These are phyloP conservation scores for Ustulina deusta DNA, from an alignment of 2,329 filamentous ascomycete genomes.

Conservation along the genomic window DNA sequence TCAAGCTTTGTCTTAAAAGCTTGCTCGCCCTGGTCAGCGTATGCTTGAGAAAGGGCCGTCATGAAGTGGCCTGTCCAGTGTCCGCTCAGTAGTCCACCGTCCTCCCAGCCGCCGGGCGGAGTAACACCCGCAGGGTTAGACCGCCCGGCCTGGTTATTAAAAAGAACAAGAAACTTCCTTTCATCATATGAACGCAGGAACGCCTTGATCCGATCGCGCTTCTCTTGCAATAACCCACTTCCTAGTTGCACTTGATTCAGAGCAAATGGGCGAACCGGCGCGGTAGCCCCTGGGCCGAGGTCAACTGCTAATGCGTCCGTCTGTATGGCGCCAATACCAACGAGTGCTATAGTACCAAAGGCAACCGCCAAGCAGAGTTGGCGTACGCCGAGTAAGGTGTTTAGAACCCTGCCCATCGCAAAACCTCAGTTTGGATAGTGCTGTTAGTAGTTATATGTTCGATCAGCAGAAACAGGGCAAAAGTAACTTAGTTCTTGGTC, in stretches of 20 bases:
- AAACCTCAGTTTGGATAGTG: not conserved
- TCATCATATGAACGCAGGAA: slow-evolving; percentile 50
- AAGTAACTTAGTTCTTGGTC: not conserved
- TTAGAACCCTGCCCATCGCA: slow-evolving; percentile 33
- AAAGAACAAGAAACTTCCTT: slow-evolving; percentile 49
- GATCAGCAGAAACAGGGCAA: not conserved
- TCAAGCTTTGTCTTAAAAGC: slow-evolving; percentile 51
- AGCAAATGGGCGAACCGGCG: slow-evolving; percentile 51
- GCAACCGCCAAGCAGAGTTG: slow-evolving; percentile 35
- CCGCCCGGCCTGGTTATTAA: slow-evolving; percentile 51
- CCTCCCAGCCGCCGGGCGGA: slow-evolving; percentile 51
- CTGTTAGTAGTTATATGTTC: not conserved
- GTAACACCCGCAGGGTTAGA: slow-evolving; percentile 46
- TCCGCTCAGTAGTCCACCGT: slow-evolving; percentile 52
- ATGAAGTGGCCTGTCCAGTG: slow-evolving; percentile 53
- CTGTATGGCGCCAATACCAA: slow-evolving; percentile 27
- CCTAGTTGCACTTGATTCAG: slow-evolving; percentile 51
- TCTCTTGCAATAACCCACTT: slow-evolving; percentile 50
- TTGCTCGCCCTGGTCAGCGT: slow-evolving; percentile 50
- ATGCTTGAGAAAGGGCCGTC: slow-evolving; percentile 51
- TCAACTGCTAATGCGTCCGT: slow-evolving; percentile 36
- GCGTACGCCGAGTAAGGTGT: slow-evolving; percentile 23
- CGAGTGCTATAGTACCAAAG: slow-evolving; percentile 33
- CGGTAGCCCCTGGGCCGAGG: slow-evolving; percentile 48
- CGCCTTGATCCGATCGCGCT: slow-evolving; percentile 50